phyloP scores from a whole-genome alignment of 106 monocot genomes.

The Xerophyta viscosa region DNA sequence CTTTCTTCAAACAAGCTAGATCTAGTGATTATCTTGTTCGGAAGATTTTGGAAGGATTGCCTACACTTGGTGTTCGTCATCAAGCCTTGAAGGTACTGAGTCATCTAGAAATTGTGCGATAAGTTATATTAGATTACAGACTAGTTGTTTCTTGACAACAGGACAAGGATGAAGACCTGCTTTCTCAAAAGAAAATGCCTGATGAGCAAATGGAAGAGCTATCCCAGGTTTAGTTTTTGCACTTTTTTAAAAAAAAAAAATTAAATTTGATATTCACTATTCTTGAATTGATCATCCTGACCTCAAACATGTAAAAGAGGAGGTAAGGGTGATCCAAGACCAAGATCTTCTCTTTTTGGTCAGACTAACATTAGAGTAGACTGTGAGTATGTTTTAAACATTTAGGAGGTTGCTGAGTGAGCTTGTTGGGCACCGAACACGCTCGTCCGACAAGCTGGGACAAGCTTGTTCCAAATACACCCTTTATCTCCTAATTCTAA shows the following conservation, averaged over 20 bases:
- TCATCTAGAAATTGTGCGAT: neutral
- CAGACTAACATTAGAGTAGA: too few species aligned
- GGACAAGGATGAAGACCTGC: slow-evolving; percentile 74
- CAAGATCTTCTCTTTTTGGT: too few species aligned
- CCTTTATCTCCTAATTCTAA: too few species aligned
- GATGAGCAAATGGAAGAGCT: slow-evolving; percentile 58
- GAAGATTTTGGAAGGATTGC: slow-evolving; percentile 41
- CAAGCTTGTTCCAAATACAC: too few species aligned
- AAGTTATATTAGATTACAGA: too few species aligned
- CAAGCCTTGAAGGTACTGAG: slow-evolving; percentile 35
- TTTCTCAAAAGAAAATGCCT: slow-evolving; percentile 80
- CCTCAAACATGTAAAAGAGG: too few species aligned
- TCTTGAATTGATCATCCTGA: neutral
- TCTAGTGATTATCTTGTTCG: slow-evolving; percentile 33
- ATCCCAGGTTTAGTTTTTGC: slow-evolving; percentile 10
- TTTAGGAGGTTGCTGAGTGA: too few species aligned
- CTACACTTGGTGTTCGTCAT: slow-evolving; percentile 49
- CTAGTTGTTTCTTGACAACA: slow-evolving; percentile 13
- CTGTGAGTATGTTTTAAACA: too few species aligned
- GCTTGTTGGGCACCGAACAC: too few species aligned
- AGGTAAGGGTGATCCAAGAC: too few species aligned
- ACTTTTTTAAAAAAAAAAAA: neutral
- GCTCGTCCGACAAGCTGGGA: too few species aligned
- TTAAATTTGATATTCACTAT: neutral
- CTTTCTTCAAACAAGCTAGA: slow-evolving; percentile 65